phyloP scores from a whole-genome alignment of 1,284 basidiomycete species.

The Cutaneotrichosporon mucoides region DNA sequence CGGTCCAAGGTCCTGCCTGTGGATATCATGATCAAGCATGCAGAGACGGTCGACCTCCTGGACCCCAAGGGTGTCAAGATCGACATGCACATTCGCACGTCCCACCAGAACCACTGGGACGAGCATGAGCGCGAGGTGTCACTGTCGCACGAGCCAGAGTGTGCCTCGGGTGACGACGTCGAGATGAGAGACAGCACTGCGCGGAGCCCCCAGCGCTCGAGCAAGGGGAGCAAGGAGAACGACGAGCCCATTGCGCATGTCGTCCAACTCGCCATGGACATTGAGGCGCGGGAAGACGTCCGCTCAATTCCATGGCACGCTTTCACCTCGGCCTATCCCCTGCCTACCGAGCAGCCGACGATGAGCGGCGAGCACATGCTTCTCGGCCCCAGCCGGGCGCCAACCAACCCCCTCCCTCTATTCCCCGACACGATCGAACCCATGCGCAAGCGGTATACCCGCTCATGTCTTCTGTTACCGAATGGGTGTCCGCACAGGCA shows the following conservation, averaged over 20 bases:
- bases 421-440: background rate
- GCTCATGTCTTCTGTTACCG: background rate
- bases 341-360: background rate
- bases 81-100: background rate
- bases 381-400: background rate
- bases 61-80: background rate
- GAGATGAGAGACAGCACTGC: too few relatives aligned
- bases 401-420: background rate
- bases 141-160: background rate
- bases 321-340: background rate
- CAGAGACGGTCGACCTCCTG: background rate
- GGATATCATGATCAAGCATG: background rate
- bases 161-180: background rate
- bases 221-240: background rate
- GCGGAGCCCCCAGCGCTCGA: too few relatives aligned
- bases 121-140: background rate
- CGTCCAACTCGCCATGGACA: conserved; percentile 44
- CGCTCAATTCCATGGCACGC: background rate
- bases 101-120: too few relatives aligned
- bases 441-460: background rate
- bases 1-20: background rate
- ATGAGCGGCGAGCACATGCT: conserved; percentile 1
- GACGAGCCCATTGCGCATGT: conserved; percentile 8
- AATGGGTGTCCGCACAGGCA: background rate
- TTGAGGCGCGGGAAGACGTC: conserved; percentile 31